Conservation (phyloP, 805 yeast genomes). For the Starmerella kuoi region DNA sequence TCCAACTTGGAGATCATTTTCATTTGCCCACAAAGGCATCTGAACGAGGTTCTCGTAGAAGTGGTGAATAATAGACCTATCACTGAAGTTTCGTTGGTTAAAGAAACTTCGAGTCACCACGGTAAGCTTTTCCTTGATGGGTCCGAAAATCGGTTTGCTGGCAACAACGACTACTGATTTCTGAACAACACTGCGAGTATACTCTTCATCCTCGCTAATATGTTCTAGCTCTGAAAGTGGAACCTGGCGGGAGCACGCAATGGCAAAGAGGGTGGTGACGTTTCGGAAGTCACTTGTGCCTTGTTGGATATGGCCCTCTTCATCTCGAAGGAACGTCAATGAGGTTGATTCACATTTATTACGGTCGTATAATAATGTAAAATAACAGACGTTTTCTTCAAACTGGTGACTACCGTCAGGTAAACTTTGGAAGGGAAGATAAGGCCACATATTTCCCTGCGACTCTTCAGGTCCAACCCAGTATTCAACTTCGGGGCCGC, state of each 20-base stretch:
- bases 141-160: slow-evolving; percentile 71
- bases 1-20: slow-evolving; percentile 58
- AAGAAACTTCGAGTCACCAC: slow-evolving; percentile 82
- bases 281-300: slow-evolving; percentile 31
- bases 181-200: slow-evolving; percentile 79
- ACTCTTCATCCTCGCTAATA: slow-evolving; percentile 39
- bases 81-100: slow-evolving; percentile 63
- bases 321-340: slow-evolving; percentile 29
- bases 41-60: slow-evolving; percentile 49
- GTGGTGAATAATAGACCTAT: slow-evolving; percentile 52
- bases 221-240: slow-evolving; percentile 46
- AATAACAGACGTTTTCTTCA: slow-evolving; percentile 86
- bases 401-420: slow-evolving; percentile 94
- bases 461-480: slow-evolving; percentile 49
- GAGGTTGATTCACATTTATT: slow-evolving; percentile 36
- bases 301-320: slow-evolving; percentile 33
- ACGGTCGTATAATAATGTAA: slow-evolving; percentile 66
- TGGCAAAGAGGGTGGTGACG: slow-evolving; percentile 75
- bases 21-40: slow-evolving; percentile 31
- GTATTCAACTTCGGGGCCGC: slow-evolving; percentile 93
- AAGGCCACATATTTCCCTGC: slow-evolving; percentile 54
- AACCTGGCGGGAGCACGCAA: slow-evolving; percentile 83
- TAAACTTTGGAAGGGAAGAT: slow-evolving; percentile 82
- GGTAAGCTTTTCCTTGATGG: slow-evolving; percentile 77
- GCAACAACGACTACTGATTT: slow-evolving; percentile 82